phyloP scores from a whole-genome alignment of 2,329 filamentous ascomycete species.

The Paraphaeosphaeria minitans region DNA sequence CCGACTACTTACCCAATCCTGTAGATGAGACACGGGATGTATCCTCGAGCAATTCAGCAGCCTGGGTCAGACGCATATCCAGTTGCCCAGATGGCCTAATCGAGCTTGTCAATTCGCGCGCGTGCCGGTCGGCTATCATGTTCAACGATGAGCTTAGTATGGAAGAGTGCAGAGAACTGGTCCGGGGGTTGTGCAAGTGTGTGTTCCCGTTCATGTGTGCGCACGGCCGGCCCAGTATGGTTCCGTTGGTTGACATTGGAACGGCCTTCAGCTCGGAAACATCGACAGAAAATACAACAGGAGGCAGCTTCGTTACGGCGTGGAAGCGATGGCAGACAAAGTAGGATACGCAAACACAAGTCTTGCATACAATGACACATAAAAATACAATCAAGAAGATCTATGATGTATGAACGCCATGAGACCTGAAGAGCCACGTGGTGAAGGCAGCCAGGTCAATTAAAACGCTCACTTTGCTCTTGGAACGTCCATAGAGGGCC shows the following conservation, averaged over 20 bases:
- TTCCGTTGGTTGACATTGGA: slow-evolving; percentile 49
- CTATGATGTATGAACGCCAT: slow-evolving; percentile 42
- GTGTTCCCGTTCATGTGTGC: slow-evolving; percentile 83
- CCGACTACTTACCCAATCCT: slow-evolving; percentile 8
- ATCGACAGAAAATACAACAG: neutral
- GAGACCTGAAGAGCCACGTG: slow-evolving; percentile 44
- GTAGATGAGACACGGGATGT: neutral
- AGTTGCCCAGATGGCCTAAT: slow-evolving; percentile 76
- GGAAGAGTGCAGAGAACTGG: slow-evolving; percentile 63
- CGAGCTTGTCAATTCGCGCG: slow-evolving; percentile 75
- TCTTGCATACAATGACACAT: slow-evolving; percentile 1
- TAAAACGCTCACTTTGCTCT: slow-evolving; percentile 45
- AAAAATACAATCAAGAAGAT: neutral
- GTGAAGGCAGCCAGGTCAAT: slow-evolving; percentile 45
- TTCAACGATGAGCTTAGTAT: slow-evolving; percentile 73
- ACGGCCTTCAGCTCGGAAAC: neutral
- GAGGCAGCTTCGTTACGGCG: slow-evolving; percentile 9
- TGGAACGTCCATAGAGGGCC: slow-evolving; percentile 49
- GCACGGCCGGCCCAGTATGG: slow-evolving; percentile 67
- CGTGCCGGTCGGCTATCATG: slow-evolving; percentile 82
- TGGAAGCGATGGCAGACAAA: slow-evolving; percentile 18
- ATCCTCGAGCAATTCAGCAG: slow-evolving; percentile 4
- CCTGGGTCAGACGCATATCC: slow-evolving; percentile 68
- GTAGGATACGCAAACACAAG: neutral
- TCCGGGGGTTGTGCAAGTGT: slow-evolving; percentile 64